Evolutionary conservation across 2,329 filamentous ascomycete species (phyloP), one percentile per base, ranked within the genome.

Genomic region (Reticulascus tulasneorum): DNA sequence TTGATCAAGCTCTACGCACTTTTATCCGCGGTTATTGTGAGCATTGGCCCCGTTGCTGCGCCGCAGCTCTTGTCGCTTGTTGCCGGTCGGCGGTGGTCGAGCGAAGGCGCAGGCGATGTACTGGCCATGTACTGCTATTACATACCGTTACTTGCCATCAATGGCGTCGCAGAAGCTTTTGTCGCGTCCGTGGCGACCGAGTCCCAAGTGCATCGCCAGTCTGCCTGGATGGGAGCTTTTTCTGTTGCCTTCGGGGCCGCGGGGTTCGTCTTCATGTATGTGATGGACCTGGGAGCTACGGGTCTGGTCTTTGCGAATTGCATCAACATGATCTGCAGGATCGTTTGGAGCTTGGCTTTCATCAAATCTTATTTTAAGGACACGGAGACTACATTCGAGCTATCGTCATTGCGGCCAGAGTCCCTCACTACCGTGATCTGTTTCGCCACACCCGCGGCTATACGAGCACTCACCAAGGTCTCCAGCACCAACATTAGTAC

Each of bases 141-240:
- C 64, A 86, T 98, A 40, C 93, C 93, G 1, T 79, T 97, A 18
- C 74, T 97, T 5, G 93, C 91, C 4, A 66, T 94, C 50, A 98
- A 98, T 54, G 93, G 93, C 33, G 78, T 97, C 16, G 79, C 84
- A 2, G 93, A 98, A 63, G 87, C 89, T 0, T 97, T 98, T 51
- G 90, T 97, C 12, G 83, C 90, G 1, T 88, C 87, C 3, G 86
- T 94, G 1, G 90, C 91, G 1, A 82, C 77, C 0, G 75, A 87
- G 45, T 62, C 71, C 5, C 75, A 97, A 47, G 76, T 98, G 4
- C 79, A 87, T 45, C 61, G 57, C 5, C 93, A 98, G 58, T 87
- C 85, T 1, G 57, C 79, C 5, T 93, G 82, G 80, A 97, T 98
- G 91, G 75, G 77, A 5, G 71, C 64, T 3, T 96, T 94, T 56